These are phyloP conservation scores for Lavandula angustifolia DNA, from an alignment of 257 asterid species.

Conservation along the genomic window DNA sequence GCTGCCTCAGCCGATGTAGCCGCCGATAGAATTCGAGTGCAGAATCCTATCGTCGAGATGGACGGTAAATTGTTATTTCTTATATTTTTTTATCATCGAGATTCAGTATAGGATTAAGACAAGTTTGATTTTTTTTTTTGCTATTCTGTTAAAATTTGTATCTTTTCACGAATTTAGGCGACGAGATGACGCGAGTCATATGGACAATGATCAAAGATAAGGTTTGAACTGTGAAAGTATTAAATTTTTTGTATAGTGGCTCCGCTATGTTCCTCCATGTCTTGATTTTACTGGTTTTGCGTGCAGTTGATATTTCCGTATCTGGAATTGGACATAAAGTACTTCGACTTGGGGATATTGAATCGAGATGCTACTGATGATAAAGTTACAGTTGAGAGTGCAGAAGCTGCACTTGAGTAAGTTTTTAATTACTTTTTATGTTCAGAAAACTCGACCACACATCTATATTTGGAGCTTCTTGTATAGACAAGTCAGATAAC, in stretches of 20 bases:
- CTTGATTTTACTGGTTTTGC: slow-evolving; percentile 5
- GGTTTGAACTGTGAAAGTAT: slow-evolving; percentile 37
- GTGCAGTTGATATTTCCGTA: slow-evolving; percentile 82
- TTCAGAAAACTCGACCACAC: too few species aligned
- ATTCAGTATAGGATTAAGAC: neutral
- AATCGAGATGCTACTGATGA: slow-evolving; percentile 91
- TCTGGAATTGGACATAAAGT: slow-evolving; percentile 83
- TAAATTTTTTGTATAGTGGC: slow-evolving; percentile 6
- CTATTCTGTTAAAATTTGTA: neutral
- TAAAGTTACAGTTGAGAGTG: slow-evolving; percentile 82
- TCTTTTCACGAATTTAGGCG: slow-evolving; percentile 48
- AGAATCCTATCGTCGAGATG: slow-evolving; percentile 93
- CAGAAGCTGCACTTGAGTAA: slow-evolving; percentile 92
- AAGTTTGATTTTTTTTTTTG: neutral
- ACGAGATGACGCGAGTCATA: slow-evolving; percentile 91
- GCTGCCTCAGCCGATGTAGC: slow-evolving; percentile 46
- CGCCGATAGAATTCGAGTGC: slow-evolving; percentile 63
- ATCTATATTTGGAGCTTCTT: slow-evolving; percentile 5
- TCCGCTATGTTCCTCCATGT: neutral
- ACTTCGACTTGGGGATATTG: slow-evolving; percentile 76
- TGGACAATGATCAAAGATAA: slow-evolving; percentile 89
- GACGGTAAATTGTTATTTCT: slow-evolving; percentile 50
- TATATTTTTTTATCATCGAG: neutral
- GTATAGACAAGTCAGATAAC: too few species aligned
- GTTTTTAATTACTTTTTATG: slow-evolving; percentile 27